Base-by-base conservation (phyloP, 2,329 filamentous ascomycete species). In the Escovopsis sp. region DNA sequence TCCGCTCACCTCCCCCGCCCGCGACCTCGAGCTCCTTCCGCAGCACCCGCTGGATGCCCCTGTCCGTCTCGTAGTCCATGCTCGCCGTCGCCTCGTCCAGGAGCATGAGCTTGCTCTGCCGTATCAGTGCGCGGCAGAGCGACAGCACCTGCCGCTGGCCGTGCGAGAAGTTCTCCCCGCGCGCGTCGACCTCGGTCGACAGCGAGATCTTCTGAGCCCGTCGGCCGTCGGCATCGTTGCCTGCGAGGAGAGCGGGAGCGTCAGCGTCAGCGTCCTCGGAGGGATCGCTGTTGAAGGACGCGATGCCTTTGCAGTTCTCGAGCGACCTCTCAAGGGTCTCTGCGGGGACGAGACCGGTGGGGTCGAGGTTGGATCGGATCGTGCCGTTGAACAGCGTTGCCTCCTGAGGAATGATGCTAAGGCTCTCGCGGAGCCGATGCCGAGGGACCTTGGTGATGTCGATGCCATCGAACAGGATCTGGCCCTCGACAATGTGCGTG, bases 361-460 rank as follows among this genome's bases (percentile, higher is more conserved):
- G 75, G 54, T 85, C 80, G 12, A 85, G 67, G 51, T 85, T 74
- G 12, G 66, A 68, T 38, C 60, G 58, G 10, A 74, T 64, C 10
- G 65, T 66, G 19, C 71, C 72, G 45, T 68, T 71, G 53, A 75
- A 74, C 7, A 77, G 59, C 15, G 73, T 70, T 0, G 74, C 68
- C 48, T 77, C 74, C 49, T 77, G 73, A 0, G 74, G 70, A 15
- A 77, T 76, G 36, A 76, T 70, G 3, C 71, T 74, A 15, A 76
- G 64, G 39, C 66, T 67, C 48, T 71, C 67, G 11, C 73, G 68
- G 32, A 76, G 67, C 26, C 62, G 63, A 38, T 61, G 61, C 4
- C 73, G 65, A 3, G 65, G 64, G 19, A 77, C 59, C 35, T 62
- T 65, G n/a, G 64, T 67, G 43, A 77, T 72, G 43, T 76, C 70